These are phyloP conservation scores for Penicillium canescens DNA, from an alignment of 495 filamentous ascomycete genomes.

Conservation along the genomic window DNA sequence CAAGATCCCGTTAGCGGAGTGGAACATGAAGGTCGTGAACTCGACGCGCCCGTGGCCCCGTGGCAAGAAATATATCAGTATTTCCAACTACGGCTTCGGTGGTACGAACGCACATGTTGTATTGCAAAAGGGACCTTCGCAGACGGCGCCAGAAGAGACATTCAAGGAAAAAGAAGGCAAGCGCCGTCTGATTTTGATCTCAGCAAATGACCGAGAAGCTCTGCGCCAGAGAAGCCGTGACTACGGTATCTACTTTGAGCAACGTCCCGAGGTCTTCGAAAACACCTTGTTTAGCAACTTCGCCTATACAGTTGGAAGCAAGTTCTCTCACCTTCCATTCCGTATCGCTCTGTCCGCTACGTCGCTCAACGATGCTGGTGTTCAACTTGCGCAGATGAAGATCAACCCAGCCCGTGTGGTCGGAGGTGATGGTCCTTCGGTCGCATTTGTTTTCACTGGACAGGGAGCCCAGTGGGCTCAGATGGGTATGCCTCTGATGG, in stretches of 20 bases:
- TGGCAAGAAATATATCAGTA: slow-evolving; percentile 34
- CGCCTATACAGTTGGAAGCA: slow-evolving; percentile 26
- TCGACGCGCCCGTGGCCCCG: slow-evolving; percentile 17
- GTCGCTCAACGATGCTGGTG: slow-evolving; percentile 19
- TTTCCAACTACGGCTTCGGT: slow-evolving; percentile 67
- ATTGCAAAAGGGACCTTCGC: slow-evolving; percentile 26
- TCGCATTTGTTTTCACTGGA: slow-evolving; percentile 36
- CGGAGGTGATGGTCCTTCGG: slow-evolving; percentile 7
- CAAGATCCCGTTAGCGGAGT: slow-evolving; percentile 28
- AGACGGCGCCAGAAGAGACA: slow-evolving; percentile 3
- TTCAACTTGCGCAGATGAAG: slow-evolving; percentile 16
- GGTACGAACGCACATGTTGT: slow-evolving; percentile 63
- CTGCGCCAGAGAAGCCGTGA: slow-evolving; percentile 23
- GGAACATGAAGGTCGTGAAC: slow-evolving; percentile 26
- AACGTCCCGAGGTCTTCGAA: slow-evolving; percentile 32
- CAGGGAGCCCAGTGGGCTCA: slow-evolving; percentile 44
- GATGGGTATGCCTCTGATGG: slow-evolving; percentile 35
- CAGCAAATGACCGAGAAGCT: slow-evolving; percentile 29
- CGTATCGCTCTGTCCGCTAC: slow-evolving; percentile 25
- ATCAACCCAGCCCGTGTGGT: slow-evolving; percentile 19
- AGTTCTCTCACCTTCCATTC: slow-evolving; percentile 27
- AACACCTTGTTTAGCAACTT: slow-evolving; percentile 28
- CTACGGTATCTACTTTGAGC: slow-evolving; percentile 33
- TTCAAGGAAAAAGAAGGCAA: slow-evolving; percentile 12
- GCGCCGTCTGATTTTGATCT: slow-evolving; percentile 24